Base-by-base conservation (phyloP, 805 yeast genomes). In the Candida coquimbonensis region DNA sequence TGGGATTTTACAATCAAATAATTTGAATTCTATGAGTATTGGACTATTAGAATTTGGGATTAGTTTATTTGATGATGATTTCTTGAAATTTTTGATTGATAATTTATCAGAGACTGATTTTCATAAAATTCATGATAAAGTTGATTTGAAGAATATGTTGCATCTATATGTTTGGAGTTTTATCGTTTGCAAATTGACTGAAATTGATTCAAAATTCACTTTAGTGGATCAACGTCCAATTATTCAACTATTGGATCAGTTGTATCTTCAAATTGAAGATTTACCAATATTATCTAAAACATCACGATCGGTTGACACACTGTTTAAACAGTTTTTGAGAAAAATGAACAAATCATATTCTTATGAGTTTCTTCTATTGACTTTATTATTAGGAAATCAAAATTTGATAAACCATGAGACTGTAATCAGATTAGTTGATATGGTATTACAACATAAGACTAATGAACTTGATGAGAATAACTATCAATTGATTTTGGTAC, bases 31-130 rank as follows among this genome's bases (percentile, higher is more conserved):
- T 7, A 19, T 34, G 12, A 13, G 13, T 7, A 19, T 27, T 9
- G 29, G 45, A 0, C 16, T 66, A 1, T 33, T 66, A 7, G 70
- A 67, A 9, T 42, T 63, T 8, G 55, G 57, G 3, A 38, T 57
- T 29, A 59, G 50, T 34, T 43, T 59, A 7, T 36, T 52, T 19
- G 54, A 53, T 19, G 58, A 55, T 32, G 50, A 49, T 2, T 62
- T 64, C 49, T 13, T 46, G 7, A 37, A 37, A 9, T 49, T 50
- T 38, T 12, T 59, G 3, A 47, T 46, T 19, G 37, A 40, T 5
- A 24, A 27, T 21, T 19, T 38, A 12, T 17, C 44, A 12, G 44
- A 40, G 12, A 16, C 29, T 48, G 34, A 59, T 54, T 0, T n/a
- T 53, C 8, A 54, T 55, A 1, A 32, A 2, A 24, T 54, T 3